Conservation (phyloP, 2,329 filamentous ascomycete species). For the Colletotrichum tanaceti region DNA sequence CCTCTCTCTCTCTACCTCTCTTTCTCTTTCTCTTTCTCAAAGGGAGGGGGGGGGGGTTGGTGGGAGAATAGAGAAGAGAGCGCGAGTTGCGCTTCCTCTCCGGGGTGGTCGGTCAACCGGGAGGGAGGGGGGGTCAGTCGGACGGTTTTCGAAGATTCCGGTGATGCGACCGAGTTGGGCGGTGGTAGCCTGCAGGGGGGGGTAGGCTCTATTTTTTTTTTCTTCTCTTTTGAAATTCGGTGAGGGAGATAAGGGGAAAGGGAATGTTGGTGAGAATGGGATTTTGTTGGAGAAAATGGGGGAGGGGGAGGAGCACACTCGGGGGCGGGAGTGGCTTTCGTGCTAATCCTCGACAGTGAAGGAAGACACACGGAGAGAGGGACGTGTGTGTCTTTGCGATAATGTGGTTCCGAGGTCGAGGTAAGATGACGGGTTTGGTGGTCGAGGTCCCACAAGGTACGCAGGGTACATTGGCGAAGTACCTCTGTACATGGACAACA, state of each 20-base stretch:
- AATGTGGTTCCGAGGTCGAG: conserved; percentile 32
- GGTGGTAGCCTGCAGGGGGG: background rate
- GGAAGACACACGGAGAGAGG: background rate
- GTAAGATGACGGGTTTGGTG: conserved; percentile 6
- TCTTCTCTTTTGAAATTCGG: background rate
- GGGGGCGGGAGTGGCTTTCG: conserved; percentile 29
- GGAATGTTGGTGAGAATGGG: conserved; percentile 21
- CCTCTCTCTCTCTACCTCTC: no score
- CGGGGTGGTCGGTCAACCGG: conserved; percentile 18
- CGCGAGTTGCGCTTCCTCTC: conserved; percentile 12
- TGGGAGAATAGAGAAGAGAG: conserved; percentile 7
- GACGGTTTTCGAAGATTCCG: background rate
- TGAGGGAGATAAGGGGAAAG: conserved; percentile 1
- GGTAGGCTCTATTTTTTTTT: background rate
- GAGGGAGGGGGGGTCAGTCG: background rate
- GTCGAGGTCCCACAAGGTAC: conserved; percentile 8
- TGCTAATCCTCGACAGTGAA: conserved; percentile 27
- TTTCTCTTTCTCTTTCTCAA: background rate
- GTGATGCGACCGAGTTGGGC: conserved; percentile 21
- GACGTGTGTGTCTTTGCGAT: conserved; percentile 4
- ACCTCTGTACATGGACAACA: conserved; percentile 5
- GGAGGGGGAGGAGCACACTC: background rate
- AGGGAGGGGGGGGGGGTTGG: background rate
- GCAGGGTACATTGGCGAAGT: background rate
- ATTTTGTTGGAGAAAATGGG: conserved; percentile 22